These are phyloP conservation scores for Corymbia maculata DNA, from an alignment of 345 rosid species.

Conservation along the genomic window DNA sequence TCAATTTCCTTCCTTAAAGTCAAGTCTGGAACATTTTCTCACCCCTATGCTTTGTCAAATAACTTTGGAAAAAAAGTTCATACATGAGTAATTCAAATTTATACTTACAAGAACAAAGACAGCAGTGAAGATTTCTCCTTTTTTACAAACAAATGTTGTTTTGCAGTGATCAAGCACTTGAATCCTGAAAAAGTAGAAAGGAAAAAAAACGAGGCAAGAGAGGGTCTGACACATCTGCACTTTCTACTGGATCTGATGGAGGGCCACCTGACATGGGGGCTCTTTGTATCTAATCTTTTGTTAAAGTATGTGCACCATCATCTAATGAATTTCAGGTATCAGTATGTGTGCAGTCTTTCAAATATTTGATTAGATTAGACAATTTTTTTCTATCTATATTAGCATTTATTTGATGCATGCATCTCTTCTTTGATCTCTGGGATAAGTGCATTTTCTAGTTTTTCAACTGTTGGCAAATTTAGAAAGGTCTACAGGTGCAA, in stretches of 20 bases:
- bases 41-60: neutral
- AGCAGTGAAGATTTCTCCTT: neutral
- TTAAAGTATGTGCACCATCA: neutral
- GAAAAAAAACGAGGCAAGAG: slow-evolving; percentile 39
- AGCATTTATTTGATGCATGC: neutral
- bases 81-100: neutral
- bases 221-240: slow-evolving; percentile 19
- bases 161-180: slow-evolving; percentile 16
- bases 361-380: neutral
- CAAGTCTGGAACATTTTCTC: neutral
- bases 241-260: slow-evolving; percentile 29
- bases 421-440: neutral
- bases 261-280: slow-evolving; percentile 67
- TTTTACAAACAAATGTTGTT: neutral
- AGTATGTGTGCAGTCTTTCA: neutral
- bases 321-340: neutral
- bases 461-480: neutral
- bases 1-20: neutral
- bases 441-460: neutral
- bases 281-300: slow-evolving; percentile 46
- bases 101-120: neutral
- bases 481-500: neutral
- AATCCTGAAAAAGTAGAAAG: slow-evolving; percentile 44
- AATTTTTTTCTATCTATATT: neutral
- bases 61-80: neutral